A percentile compares a stretch with the other conserved stretches of the same genome.
phyloP scores from a whole-genome alignment of 2,329 filamentous ascomycete species.

The Fusarium newnesense region DNA sequence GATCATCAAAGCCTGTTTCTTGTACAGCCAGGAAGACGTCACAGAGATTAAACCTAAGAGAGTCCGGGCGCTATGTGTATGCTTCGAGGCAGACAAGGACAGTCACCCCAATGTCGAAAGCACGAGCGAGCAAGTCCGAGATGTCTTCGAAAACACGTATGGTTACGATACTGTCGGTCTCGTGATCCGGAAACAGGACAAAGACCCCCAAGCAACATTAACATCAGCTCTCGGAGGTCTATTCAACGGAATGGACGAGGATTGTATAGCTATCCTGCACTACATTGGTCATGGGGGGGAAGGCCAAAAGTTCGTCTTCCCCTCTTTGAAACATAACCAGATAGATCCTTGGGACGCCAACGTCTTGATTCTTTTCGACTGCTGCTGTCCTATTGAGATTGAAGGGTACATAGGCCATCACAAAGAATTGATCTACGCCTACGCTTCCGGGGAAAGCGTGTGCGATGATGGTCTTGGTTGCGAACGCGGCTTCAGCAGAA shows the following conservation, averaged over 20 bases:
- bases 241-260: background rate
- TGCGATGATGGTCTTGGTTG: background rate
- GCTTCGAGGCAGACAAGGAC: background rate
- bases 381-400: background rate
- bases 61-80: background rate
- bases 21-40: background rate
- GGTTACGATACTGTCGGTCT: background rate
- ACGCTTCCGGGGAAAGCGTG: background rate
- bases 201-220: background rate
- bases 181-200: background rate
- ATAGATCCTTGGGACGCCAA: background rate
- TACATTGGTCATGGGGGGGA: background rate
- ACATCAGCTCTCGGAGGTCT: background rate
- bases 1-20: background rate
- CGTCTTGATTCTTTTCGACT: background rate
- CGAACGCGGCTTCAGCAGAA: background rate
- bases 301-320: background rate
- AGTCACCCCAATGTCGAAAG: background rate
- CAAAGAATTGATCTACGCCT: background rate
- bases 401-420: background rate
- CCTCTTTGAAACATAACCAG: background rate
- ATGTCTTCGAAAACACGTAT: background rate
- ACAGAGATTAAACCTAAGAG: too few species aligned
- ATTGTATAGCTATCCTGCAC: background rate
- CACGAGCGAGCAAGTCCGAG: background rate